Evolutionary conservation across 345 rosid genomes (phyloP).

Genomic region (Salix caprea): DNA sequence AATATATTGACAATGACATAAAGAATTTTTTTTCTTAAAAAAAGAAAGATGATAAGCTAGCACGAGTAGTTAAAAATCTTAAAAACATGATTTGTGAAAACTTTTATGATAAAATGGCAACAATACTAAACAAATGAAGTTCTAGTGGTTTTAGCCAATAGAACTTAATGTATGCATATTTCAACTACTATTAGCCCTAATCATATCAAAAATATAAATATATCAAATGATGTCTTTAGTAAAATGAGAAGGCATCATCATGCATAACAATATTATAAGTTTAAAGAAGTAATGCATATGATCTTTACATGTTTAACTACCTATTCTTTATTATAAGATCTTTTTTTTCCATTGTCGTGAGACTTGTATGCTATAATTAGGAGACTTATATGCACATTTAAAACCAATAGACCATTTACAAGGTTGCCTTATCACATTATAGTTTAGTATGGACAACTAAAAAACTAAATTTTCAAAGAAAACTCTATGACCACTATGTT

Average conservation of each 20-base stretch:
- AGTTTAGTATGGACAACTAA: too few species aligned
- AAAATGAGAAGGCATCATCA: not conserved
- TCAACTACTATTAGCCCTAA: not conserved
- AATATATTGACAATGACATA: not conserved
- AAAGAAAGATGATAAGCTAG: not conserved
- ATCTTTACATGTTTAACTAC: not conserved
- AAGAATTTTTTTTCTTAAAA: too few species aligned
- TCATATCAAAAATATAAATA: too few species aligned
- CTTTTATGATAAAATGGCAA: not conserved
- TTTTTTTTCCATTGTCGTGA: too few species aligned
- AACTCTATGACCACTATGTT: not conserved
- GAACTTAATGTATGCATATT: too few species aligned
- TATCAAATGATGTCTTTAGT: not conserved
- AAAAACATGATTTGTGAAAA: too few species aligned
- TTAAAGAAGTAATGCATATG: not conserved
- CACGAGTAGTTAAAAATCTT: too few species aligned
- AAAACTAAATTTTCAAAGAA: not conserved
- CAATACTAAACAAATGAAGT: not conserved
- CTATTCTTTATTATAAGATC: not conserved
- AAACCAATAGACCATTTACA: not conserved
- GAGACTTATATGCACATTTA: too few species aligned
- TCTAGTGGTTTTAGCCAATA: too few species aligned
- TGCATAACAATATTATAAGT: not conserved
- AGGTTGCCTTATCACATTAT: not conserved
- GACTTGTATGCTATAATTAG: not conserved